Evolutionary conservation across 228 moss, liverwort and hornwort species (phyloP).

Genomic region (Sphagnum fallax): DNA sequence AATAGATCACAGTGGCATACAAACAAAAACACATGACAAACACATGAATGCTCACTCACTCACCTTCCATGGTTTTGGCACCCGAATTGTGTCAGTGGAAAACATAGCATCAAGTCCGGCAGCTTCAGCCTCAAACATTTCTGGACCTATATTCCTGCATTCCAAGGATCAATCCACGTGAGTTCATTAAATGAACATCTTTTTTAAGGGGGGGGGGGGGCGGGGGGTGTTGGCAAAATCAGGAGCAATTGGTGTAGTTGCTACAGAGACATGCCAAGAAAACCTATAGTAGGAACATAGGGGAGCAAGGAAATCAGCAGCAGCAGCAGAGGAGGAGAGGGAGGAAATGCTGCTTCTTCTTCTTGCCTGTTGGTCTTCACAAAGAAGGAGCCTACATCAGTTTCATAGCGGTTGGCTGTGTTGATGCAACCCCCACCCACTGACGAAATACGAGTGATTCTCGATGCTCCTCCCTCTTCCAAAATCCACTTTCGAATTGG

Average conservation of each 20-base stretch:
- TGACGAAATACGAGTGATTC: conserved; percentile 57
- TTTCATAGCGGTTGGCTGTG: conserved; percentile 75
- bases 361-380: conserved; percentile 71
- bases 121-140: conserved; percentile 97
- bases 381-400: conserved; percentile 73
- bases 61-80: conserved; percentile 81
- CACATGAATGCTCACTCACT: not conserved
- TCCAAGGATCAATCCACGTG: not conserved
- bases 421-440: conserved; percentile 96
- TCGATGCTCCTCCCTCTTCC: conserved; percentile 71
- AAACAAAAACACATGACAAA: not conserved
- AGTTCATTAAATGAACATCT: not conserved
- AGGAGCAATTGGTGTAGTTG: too few species aligned
- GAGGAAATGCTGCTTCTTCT: not conserved
- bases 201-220: too few species aligned
- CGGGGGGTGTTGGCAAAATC: too few species aligned
- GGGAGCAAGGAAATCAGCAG: too few species aligned
- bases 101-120: conserved; percentile 87
- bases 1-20: not conserved
- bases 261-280: too few species aligned
- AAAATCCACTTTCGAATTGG: conserved; percentile 76
- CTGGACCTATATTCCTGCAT: conserved; percentile 61
- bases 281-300: too few species aligned
- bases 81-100: conserved; percentile 69
- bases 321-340: not conserved